A percentile compares a stretch with the other conserved stretches of the same genome.
Conservation (phyloP, 2,329 filamentous ascomycete species). For the Thielaviopsis populi region DNA sequence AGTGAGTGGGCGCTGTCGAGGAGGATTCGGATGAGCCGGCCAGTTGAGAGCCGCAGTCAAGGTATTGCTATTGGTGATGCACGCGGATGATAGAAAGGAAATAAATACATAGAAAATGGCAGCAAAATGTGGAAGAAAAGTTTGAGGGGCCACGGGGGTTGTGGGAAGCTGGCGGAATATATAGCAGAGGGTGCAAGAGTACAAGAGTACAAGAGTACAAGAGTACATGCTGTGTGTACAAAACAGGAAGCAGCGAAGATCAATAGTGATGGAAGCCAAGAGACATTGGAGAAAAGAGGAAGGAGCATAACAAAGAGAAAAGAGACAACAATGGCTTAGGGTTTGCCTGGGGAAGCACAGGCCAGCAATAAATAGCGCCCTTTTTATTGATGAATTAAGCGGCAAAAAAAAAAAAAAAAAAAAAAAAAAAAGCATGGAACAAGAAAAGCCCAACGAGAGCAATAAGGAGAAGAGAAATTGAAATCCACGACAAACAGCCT, state of each 20-base stretch:
- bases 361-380: background rate
- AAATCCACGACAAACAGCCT: background rate
- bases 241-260: background rate
- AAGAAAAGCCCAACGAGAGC: background rate
- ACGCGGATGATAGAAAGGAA: no score
- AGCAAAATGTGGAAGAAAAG: background rate
- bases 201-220: background rate
- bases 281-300: background rate
- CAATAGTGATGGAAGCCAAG: conserved; percentile 5
- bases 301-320: background rate
- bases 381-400: background rate
- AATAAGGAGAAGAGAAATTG: background rate
- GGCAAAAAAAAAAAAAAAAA: background rate
- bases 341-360: background rate
- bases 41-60: background rate
- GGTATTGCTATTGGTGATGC: background rate
- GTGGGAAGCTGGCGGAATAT: background rate
- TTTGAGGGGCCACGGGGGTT: background rate
- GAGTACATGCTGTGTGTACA: background rate
- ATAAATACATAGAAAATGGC: background rate
- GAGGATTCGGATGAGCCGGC: background rate
- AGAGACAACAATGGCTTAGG: background rate
- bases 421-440: background rate
- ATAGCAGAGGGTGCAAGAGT: background rate
- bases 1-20: background rate